Evolutionary conservation across 805 yeast genomes (phyloP), one percentile per base, ranked within the genome.

Genomic region (Myxozyma vanderwaltii): DNA sequence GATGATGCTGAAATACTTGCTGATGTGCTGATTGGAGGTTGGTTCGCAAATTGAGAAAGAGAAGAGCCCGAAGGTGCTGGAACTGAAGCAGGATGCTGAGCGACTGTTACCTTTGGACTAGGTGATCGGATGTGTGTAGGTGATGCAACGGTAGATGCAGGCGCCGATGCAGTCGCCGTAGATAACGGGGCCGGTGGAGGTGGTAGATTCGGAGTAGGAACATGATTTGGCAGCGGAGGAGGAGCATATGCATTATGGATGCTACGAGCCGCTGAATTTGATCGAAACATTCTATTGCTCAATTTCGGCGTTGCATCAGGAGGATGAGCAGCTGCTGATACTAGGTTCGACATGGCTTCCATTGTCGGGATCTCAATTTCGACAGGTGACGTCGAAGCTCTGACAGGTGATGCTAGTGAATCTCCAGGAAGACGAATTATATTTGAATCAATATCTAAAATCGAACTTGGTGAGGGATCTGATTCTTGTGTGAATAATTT

Each of bases 321-420:
- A 12, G 46, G 46, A 39, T 51, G 38, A 12, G 54, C 54, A 7
- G 61, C 55, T 23, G 55, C 44, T 8, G 66, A 17, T 7, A 58
- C 51, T 19, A 65, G 41, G 48, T 58, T 61, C 47, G 65, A 54
- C 63, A 69, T 55, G 35, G 63, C 66, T 44, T 69, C 72, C 49
- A 68, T 62, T 13, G 69, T 64, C 8, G 71, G 72, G 21, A 69
- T 67, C 48, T 69, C 72, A 38, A 69, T 68, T 52, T 62, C 65
- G 58, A 65, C 68, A 13, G 70, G 64, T 17, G 69, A 63, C 8
- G 69, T 46, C 24, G 52, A 27, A 3, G 45, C 46, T 6, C 45
- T 41, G 12, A 35, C 29, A 29, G 49, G 56, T 4, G 56, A 41
- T 12, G 43, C 27, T 31, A 44, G 12, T 31, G 41, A 17, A 6